A percentile compares a stretch with the other conserved stretches of the same genome.
phyloP scores from a whole-genome alignment of 2,329 filamentous ascomycete species.

The Neonectria faginata region DNA sequence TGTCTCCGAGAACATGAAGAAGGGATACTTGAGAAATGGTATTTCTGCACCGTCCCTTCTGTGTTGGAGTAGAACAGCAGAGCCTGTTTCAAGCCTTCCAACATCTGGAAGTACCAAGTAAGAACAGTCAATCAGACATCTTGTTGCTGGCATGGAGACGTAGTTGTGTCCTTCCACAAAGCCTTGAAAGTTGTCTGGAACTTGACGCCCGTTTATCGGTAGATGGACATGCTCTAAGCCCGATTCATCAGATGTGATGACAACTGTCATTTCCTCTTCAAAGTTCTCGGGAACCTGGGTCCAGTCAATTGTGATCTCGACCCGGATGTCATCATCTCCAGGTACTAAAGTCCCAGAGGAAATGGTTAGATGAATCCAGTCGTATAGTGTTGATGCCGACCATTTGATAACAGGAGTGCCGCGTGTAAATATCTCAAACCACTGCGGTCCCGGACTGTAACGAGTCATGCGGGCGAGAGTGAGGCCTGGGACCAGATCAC shows the following conservation, averaged over 20 bases:
- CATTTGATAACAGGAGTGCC: slow-evolving; percentile 66
- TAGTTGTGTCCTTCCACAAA: slow-evolving; percentile 71
- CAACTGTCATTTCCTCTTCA: slow-evolving; percentile 39
- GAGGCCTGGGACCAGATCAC: slow-evolving; percentile 68
- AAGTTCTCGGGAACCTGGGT: slow-evolving; percentile 55
- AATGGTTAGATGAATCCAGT: slow-evolving; percentile 65
- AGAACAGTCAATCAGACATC: no score
- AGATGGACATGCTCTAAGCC: slow-evolving; percentile 63
- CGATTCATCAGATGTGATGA: slow-evolving; percentile 50
- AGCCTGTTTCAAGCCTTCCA: slow-evolving; percentile 30
- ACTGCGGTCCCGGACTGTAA: slow-evolving; percentile 67
- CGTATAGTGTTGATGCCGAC: slow-evolving; percentile 58
- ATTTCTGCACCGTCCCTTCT: rapidly evolving
- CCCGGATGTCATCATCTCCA: slow-evolving; percentile 38
- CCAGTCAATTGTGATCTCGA: slow-evolving; percentile 41
- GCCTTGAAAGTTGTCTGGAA: slow-evolving; percentile 62
- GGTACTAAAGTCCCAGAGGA: slow-evolving; percentile 62
- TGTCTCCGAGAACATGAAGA: slow-evolving; percentile 28
- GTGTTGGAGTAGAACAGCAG: slow-evolving; percentile 18
- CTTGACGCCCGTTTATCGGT: slow-evolving; percentile 62
- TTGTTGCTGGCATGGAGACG: slow-evolving; percentile 48
- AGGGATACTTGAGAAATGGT: slow-evolving; percentile 19
- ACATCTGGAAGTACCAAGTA: slow-evolving; percentile 34
- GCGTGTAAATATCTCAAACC: slow-evolving; percentile 73
- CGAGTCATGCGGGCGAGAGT: slow-evolving; percentile 68